Evolutionary conservation across 768 basidiomycete genomes (phyloP).

Genomic region (Termitomyces heimii): DNA sequence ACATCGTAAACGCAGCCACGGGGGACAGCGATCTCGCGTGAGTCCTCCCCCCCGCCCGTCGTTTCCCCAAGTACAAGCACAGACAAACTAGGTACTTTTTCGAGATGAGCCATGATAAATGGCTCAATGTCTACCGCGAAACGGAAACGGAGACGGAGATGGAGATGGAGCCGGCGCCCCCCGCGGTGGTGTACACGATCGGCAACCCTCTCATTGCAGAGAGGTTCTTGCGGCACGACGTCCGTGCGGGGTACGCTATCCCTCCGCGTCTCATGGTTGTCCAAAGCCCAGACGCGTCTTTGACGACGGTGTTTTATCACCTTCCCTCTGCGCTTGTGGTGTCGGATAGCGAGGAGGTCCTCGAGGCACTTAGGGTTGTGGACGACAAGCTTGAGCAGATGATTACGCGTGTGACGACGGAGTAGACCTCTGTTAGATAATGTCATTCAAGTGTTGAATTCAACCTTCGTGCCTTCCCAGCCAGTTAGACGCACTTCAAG

Average conservation of each 20-base stretch:
- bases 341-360: slow-evolving; percentile 24
- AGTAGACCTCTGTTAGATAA: background rate
- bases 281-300: slow-evolving; percentile 18
- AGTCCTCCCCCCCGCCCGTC: slow-evolving; percentile 13
- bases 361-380: slow-evolving; percentile 25
- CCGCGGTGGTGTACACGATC: slow-evolving; percentile 31
- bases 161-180: slow-evolving; percentile 20
- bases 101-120: slow-evolving; percentile 28
- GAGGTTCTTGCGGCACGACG: slow-evolving; percentile 24
- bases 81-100: slow-evolving; percentile 32
- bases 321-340: slow-evolving; percentile 29
- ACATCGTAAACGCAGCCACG: slow-evolving; percentile 22
- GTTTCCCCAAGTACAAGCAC: too few relatives aligned
- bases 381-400: slow-evolving; percentile 40
- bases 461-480: too few relatives aligned
- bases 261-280: slow-evolving; percentile 29
- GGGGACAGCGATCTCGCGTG: slow-evolving; percentile 40
- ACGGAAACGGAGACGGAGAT: slow-evolving; percentile 16
- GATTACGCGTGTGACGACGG: slow-evolving; percentile 26
- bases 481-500: too few relatives aligned
- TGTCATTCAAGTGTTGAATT: background rate
- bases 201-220: slow-evolving; percentile 33
- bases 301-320: slow-evolving; percentile 28
- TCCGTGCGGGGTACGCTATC: slow-evolving; percentile 23
- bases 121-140: slow-evolving; percentile 27